Percentiles rank a stretch among this genome's conserved stretches.
Evolutionary conservation across 2,329 filamentous ascomycete genomes (phyloP).

Genomic region (Zopfia rhizophila): DNA sequence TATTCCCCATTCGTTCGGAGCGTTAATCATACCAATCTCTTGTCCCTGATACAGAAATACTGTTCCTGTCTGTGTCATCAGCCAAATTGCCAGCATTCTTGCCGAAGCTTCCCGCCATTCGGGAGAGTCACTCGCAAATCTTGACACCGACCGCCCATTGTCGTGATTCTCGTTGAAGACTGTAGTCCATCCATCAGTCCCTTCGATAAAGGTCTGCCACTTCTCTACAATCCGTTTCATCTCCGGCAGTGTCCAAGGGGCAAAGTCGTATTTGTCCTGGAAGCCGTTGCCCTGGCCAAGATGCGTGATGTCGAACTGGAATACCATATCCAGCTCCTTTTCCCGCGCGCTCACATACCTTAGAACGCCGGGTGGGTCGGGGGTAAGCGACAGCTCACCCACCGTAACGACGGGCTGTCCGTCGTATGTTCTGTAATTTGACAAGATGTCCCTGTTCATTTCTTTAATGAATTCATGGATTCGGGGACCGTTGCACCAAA

Average conservation of each 20-base stretch:
- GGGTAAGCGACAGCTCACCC: constrained; percentile 66
- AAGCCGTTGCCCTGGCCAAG: constrained; percentile 48
- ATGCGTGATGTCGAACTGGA: constrained; percentile 58
- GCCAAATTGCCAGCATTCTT: constrained; percentile 65
- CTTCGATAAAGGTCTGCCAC: constrained; percentile 62
- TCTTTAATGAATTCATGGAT: constrained; percentile 68
- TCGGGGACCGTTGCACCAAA: constrained; percentile 67
- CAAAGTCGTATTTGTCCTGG: constrained; percentile 42
- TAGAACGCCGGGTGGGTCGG: constrained; percentile 54
- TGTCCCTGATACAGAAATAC: constrained; percentile 70
- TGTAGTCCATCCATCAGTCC: constrained; percentile 64
- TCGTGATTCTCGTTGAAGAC: constrained; percentile 74
- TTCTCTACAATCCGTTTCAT: constrained; percentile 54
- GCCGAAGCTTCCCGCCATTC: constrained; percentile 58
- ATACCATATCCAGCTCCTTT: constrained; percentile 60
- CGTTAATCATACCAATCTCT: constrained; percentile 70
- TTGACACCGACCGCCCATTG: constrained; percentile 65
- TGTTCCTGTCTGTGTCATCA: constrained; percentile 62
- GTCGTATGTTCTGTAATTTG: constrained; percentile 63
- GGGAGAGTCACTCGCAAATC: constrained; percentile 61
- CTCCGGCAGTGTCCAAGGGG: constrained; percentile 54
- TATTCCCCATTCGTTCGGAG: constrained; percentile 61
- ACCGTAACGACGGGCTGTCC: constrained; percentile 60
- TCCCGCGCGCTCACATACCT: constrained; percentile 53
- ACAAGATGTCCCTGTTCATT: constrained; percentile 63